Conservation (phyloP, 2,329 filamentous ascomycete species). For the Cercospora sesami region DNA sequence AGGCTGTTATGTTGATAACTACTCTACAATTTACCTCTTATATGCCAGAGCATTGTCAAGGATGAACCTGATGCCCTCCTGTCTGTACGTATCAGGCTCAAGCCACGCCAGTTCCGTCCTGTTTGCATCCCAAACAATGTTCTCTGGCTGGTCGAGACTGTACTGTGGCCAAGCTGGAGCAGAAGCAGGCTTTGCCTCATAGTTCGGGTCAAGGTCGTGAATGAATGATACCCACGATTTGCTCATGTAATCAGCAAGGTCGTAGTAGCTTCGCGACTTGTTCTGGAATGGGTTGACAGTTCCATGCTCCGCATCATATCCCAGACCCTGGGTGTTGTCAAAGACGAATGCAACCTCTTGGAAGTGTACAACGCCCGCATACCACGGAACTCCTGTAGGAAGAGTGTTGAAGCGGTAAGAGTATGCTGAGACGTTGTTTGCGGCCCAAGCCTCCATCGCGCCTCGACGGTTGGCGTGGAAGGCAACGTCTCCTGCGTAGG, state of each 20-base stretch:
- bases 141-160: slow-evolving; percentile 37
- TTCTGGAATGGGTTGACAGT: slow-evolving; percentile 40
- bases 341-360: slow-evolving; percentile 49
- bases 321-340: slow-evolving; percentile 47
- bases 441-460: slow-evolving; percentile 55
- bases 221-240: slow-evolving; percentile 50
- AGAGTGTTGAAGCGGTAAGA: slow-evolving; percentile 64
- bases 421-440: slow-evolving; percentile 54
- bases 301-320: slow-evolving; percentile 40
- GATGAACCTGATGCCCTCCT: slow-evolving; percentile 49
- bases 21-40: slow-evolving; percentile 8
- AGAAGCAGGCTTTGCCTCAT: slow-evolving; percentile 13
- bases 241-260: slow-evolving; percentile 48
- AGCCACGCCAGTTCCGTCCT: slow-evolving; percentile 35
- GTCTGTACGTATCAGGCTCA: slow-evolving; percentile 49
- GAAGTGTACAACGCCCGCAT: slow-evolving; percentile 56
- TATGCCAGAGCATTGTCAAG: slow-evolving; percentile 33
- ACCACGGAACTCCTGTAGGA: slow-evolving; percentile 46
- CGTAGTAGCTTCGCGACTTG: slow-evolving; percentile 41
- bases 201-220: slow-evolving; percentile 44
- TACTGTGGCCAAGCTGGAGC: slow-evolving; percentile 46
- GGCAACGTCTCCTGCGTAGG: slow-evolving; percentile 56
- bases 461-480: slow-evolving; percentile 59
- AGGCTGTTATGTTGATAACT: neutral
- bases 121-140: slow-evolving; percentile 53